These are phyloP conservation scores for Fusarium sp. DNA, from an alignment of 2,329 filamentous ascomycete genomes.

Conservation along the genomic window DNA sequence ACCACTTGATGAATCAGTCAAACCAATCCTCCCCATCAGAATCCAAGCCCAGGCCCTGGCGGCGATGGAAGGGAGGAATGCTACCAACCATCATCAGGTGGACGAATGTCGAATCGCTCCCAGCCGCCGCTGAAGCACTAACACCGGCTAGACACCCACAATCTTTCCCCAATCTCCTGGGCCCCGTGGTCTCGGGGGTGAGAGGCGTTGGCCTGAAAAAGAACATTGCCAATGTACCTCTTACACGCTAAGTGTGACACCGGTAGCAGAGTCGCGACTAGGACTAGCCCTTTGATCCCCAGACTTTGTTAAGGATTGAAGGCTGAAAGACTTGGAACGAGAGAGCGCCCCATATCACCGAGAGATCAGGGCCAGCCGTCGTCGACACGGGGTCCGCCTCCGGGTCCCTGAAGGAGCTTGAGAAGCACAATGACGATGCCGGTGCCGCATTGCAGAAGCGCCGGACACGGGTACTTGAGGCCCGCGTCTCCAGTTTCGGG, in stretches of 20 bases:
- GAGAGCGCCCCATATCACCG: constrained; percentile 13
- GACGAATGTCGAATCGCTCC: constrained; percentile 29
- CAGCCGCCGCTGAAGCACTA: constrained; percentile 22
- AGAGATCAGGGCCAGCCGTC: constrained; percentile 41
- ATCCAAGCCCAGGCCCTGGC: not conserved
- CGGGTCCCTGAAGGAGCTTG: constrained; percentile 23
- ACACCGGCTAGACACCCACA: constrained; percentile 22
- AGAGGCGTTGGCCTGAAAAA: constrained; percentile 32
- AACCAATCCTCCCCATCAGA: constrained; percentile 3
- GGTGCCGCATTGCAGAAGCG: constrained; percentile 20
- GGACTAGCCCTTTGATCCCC: constrained; percentile 37
- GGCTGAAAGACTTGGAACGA: constrained; percentile 18
- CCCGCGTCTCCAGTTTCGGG: constrained; percentile 22
- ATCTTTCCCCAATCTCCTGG: constrained; percentile 42
- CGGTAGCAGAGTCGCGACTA: constrained; percentile 20
- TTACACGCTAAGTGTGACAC: constrained; percentile 31
- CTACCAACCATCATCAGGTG: constrained; percentile 28
- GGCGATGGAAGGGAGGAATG: constrained; percentile 32
- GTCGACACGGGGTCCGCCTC: constrained; percentile 36
- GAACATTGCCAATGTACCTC: constrained; percentile 8
- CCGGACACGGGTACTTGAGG: constrained; percentile 18
- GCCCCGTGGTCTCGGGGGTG: constrained; percentile 26
- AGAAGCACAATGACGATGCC: constrained; percentile 37
- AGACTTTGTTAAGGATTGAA: constrained; percentile 32
- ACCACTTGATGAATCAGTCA: constrained; percentile 23